phyloP scores from a whole-genome alignment of 495 filamentous ascomycete species.

The Daldinia decipiens region DNA sequence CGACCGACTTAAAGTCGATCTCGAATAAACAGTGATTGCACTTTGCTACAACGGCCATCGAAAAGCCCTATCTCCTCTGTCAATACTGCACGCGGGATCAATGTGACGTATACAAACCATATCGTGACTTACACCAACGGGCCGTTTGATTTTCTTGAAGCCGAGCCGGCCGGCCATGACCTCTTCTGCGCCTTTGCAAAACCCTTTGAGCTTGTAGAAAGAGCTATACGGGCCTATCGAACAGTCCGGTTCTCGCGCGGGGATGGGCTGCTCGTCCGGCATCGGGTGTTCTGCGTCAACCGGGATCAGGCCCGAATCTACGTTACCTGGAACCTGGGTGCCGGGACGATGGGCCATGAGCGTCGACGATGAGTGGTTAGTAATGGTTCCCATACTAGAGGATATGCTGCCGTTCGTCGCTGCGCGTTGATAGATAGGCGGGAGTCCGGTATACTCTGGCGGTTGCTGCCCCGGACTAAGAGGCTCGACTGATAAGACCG shows the following conservation, averaged over 20 bases:
- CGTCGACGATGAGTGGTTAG: constrained; percentile 35
- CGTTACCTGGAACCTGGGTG: not conserved
- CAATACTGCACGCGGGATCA: constrained; percentile 7
- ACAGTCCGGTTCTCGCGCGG: constrained; percentile 45
- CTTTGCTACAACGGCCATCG: constrained; percentile 48
- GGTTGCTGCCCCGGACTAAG: constrained; percentile 29
- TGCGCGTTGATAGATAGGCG: constrained; percentile 40
- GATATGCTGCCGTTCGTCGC: constrained; percentile 32
- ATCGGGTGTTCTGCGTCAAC: constrained; percentile 44
- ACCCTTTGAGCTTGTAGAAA: constrained; percentile 54
- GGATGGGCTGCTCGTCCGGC: constrained; percentile 25
- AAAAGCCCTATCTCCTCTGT: constrained; percentile 40
- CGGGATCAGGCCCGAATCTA: constrained; percentile 51
- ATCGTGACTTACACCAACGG: constrained; percentile 43
- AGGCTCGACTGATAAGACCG: constrained; percentile 27
- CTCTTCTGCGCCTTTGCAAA: constrained; percentile 57
- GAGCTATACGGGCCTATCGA: constrained; percentile 50
- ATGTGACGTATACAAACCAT: not conserved
- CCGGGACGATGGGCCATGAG: constrained; percentile 21
- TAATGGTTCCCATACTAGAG: constrained; percentile 34
- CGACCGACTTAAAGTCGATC: constrained; percentile 52
- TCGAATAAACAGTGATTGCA: constrained; percentile 56
- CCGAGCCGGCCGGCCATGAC: constrained; percentile 49
- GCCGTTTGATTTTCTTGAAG: constrained; percentile 52
- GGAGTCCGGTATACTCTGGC: constrained; percentile 40